Base-by-base conservation (phyloP, 805 yeast genomes). In the Soucietia sequanensis region DNA sequence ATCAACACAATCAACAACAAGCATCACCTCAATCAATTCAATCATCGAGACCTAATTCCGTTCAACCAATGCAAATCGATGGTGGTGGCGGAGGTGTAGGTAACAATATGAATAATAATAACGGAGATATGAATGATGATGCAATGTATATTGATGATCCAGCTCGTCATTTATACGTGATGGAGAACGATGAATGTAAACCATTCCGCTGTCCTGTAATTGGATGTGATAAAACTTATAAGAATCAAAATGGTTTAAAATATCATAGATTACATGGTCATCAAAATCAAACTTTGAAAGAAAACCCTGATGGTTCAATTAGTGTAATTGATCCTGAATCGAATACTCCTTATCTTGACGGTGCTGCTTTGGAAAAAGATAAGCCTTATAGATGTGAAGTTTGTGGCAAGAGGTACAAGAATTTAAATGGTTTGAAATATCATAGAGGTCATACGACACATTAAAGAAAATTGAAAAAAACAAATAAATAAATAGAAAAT, bases 391-490 rank as follows among this genome's bases (percentile, higher is more conserved):
- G 97, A 55, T 93, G 99, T 65, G 98, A 93, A 65, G 96, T 91
- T 27, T 93, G 99, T 66, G 98, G 98, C 39, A 93, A 91, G 65
- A 71, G 99, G 38, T 93, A 93, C 68, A 93, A 93, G 72, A 93
- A 93, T 56, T 70, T 93, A 53, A 93, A 93, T 60, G 99, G 99
- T 18, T 72, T 93, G 61, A 93, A 93, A 64, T 93, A 93, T 61
- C 99, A 93, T 62, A 78, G 97, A 51, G 98, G 96, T 15, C 99
- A 93, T 64, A 81, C 97, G n/a, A 91, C 98, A 27, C 98, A 91
- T 69, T 90, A 60, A n/a, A n/a, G n/a, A n/a, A n/a, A n/a, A n/a
- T n/a, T n/a, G n/a, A n/a, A n/a, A n/a, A n/a, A n/a, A n/a, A n/a
- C n/a, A n/a, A n/a, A n/a, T n/a, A n/a, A n/a, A n/a, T n/a, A n/a